Evolutionary conservation across 495 filamentous ascomycete species (phyloP).

Genomic region (Xylona heveae): DNA sequence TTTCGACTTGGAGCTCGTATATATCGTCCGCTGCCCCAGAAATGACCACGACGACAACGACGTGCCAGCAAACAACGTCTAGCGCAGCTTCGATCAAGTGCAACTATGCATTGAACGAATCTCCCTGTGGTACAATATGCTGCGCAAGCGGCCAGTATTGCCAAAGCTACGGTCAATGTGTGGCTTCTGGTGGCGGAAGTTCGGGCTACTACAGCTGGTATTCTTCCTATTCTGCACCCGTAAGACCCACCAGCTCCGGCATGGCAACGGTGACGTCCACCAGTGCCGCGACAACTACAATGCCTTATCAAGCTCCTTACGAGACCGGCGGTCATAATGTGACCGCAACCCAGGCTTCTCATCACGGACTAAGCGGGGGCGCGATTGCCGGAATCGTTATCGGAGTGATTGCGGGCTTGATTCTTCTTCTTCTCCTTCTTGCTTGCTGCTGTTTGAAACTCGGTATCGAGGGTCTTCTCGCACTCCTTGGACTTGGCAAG

Average conservation of each 20-base stretch:
- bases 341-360: slow-evolving; percentile 13
- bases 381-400: slow-evolving; percentile 94
- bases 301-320: slow-evolving; percentile 34
- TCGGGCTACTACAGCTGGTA: slow-evolving; percentile 17
- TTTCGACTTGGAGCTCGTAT: slow-evolving; percentile 41
- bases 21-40: slow-evolving; percentile 11
- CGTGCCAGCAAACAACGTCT: slow-evolving; percentile 17
- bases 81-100: slow-evolving; percentile 29
- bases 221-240: slow-evolving; percentile 30
- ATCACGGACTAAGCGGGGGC: slow-evolving; percentile 45
- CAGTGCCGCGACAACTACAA: slow-evolving; percentile 25
- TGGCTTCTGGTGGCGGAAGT: slow-evolving; percentile 12
- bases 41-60: slow-evolving; percentile 9
- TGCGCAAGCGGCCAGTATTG: slow-evolving; percentile 57
- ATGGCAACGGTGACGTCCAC: slow-evolving; percentile 31
- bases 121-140: slow-evolving; percentile 50
- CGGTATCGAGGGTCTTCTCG: slow-evolving; percentile 38
- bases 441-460: slow-evolving; percentile 52
- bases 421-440: slow-evolving; percentile 51
- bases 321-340: slow-evolving; percentile 27
- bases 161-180: slow-evolving; percentile 24
- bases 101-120: slow-evolving; percentile 33
- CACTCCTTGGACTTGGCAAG: slow-evolving; percentile 39
- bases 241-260: slow-evolving; percentile 48
- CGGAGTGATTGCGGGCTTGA: slow-evolving; percentile 55